Conservation (phyloP, 306 rosid genomes). For the Gynostemma pentaphyllum region DNA sequence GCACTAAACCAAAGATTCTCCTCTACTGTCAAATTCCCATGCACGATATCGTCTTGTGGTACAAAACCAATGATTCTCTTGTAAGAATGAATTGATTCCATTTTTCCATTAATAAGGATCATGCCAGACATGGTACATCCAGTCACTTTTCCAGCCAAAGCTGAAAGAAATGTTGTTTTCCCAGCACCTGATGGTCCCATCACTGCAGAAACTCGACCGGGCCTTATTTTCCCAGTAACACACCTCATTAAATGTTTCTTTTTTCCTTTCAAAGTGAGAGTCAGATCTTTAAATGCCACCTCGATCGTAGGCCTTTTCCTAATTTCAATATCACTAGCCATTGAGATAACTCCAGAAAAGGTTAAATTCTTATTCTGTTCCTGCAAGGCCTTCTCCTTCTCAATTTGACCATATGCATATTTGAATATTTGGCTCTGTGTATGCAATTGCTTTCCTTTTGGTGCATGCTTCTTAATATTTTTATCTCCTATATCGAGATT, state of each 20-base stretch:
- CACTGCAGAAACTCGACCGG: conserved; percentile 92
- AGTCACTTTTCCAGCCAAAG: conserved; percentile 80
- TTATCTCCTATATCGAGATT: conserved; percentile 80
- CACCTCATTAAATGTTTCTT: conserved; percentile 76
- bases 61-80: conserved; percentile 93
- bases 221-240: conserved; percentile 77
- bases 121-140: conserved; percentile 76
- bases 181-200: conserved; percentile 99
- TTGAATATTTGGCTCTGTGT: conserved; percentile 90
- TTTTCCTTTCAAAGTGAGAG: conserved; percentile 84
- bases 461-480: conserved; percentile 75
- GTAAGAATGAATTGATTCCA: conserved; percentile 59
- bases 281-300: conserved; percentile 86
- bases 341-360: conserved; percentile 82
- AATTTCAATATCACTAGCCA: conserved; percentile 69
- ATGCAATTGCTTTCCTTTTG: conserved; percentile 75
- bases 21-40: conserved; percentile 94
- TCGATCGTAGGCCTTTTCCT: conserved; percentile 75
- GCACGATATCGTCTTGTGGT: conserved; percentile 99
- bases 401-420: conserved; percentile 91
- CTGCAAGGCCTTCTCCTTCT: conserved; percentile 81
- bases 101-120: conserved; percentile 75
- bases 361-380: conserved; percentile 76
- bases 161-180: conserved; percentile 96
- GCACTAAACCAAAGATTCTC: conserved; percentile 99